These are phyloP conservation scores for Polychaeton citri DNA, from an alignment of 2,329 filamentous ascomycete species.

Conservation along the genomic window DNA sequence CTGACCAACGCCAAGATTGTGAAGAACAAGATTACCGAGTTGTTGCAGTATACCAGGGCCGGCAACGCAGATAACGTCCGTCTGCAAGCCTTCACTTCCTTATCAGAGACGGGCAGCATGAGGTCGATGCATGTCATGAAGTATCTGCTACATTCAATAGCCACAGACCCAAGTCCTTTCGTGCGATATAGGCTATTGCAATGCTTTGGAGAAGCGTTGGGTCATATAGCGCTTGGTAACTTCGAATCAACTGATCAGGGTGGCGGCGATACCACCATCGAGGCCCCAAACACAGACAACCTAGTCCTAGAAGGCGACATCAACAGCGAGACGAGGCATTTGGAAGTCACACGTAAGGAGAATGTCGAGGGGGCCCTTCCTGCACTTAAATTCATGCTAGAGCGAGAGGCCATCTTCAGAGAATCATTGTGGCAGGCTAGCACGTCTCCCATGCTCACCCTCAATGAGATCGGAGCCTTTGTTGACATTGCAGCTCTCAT, in stretches of 20 bases:
- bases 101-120: conserved; percentile 43
- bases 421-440: conserved; percentile 44
- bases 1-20: conserved; percentile 41
- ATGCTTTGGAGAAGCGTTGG: conserved; percentile 42
- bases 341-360: conserved; percentile 38
- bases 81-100: conserved; percentile 43
- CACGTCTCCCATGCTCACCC: conserved; percentile 33
- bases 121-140: conserved; percentile 37
- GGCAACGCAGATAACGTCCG: conserved; percentile 49
- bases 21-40: conserved; percentile 40
- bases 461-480: conserved; percentile 43
- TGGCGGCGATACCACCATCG: conserved; percentile 15
- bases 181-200: conserved; percentile 40
- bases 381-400: conserved; percentile 42
- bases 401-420: conserved; percentile 35
- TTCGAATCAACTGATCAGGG: neutral
- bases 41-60: conserved; percentile 46
- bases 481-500: conserved; percentile 44
- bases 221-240: conserved; percentile 46
- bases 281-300: conserved; percentile 24
- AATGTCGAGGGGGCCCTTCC: conserved; percentile 45
- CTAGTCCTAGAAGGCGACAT: conserved; percentile 40
- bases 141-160: conserved; percentile 45
- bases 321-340: conserved; percentile 36
- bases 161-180: conserved; percentile 44